Percentiles rank a stretch among this genome's conserved stretches.
phyloP scores from a whole-genome alignment of 2,329 filamentous ascomycete species.

The Teratosphaeria destructans region DNA sequence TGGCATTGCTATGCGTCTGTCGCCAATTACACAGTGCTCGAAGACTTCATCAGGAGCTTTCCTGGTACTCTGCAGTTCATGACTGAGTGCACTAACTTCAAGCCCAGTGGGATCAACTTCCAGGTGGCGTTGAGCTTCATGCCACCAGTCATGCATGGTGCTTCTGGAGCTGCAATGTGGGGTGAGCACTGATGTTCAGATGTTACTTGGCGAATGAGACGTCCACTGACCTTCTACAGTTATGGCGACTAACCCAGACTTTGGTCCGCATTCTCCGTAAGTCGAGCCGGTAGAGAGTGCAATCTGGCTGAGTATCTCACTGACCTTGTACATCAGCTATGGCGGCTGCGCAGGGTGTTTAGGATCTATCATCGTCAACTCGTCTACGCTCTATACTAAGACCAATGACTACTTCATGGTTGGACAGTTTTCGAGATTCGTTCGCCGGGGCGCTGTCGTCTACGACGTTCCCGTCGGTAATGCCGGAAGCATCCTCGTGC shows the following conservation, averaged over 20 bases:
- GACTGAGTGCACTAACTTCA: constrained; percentile 37
- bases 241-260: constrained; percentile 34
- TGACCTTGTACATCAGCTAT: constrained; percentile 10
- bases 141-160: constrained; percentile 34
- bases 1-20: constrained; percentile 31
- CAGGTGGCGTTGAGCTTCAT: constrained; percentile 16
- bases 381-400: constrained; percentile 33
- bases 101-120: constrained; percentile 8
- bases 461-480: constrained; percentile 9
- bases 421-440: constrained; percentile 35
- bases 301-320: background rate
- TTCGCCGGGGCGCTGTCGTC: constrained; percentile 11
- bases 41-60: constrained; percentile 32
- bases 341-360: constrained; percentile 34
- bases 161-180: constrained; percentile 36
- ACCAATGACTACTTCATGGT: constrained; percentile 45
- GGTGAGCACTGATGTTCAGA: too few relatives aligned
- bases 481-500: constrained; percentile 1
- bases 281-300: background rate
- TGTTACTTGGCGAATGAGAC: too few relatives aligned
- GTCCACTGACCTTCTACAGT: constrained; percentile 9
- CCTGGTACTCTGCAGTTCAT: constrained; percentile 36
- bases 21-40: constrained; percentile 26
- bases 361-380: constrained; percentile 73
- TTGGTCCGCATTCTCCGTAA: constrained; percentile 33